Base-by-base conservation (phyloP, 2,329 filamentous ascomycete genomes). In the Botrytis squamosa region DNA sequence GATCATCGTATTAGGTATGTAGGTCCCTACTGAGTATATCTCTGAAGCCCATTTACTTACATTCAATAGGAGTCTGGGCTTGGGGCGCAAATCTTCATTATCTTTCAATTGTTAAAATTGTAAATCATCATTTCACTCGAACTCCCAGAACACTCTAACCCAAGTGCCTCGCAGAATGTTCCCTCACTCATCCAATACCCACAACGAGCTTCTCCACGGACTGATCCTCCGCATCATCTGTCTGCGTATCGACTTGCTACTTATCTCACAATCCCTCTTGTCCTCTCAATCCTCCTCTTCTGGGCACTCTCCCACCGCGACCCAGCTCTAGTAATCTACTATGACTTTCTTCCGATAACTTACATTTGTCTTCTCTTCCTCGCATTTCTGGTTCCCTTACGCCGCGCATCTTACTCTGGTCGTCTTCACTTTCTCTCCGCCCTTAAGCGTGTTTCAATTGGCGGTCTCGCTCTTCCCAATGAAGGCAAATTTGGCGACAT, bases 401-500 rank as follows among this genome's bases (percentile, higher is more conserved):
- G 91, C 57, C 88, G 89, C 73, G 84, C 91, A 74, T 92, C 92
- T 22, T 87, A 90, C 78, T 85, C 87, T 59, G 95, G 95, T 3
- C 91, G 95, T 60, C 87, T 88, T 70, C 90, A 94, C 1, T 92
- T 97, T 62, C 88, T 97, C 65, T 84, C 88, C 18, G 95, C 90
- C 0, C 85, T 98, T 63, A 90, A 90, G 75, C 91, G 96, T 73
- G 90, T 98, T 75, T 89, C 89, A 78, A 85, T 98, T 62, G 96
- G 96, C 38, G 95, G 95, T 0, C 87, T 99, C 38, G 95, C 96
- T 22, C 91, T 95, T 82, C 86, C 93, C 0, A 89, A 93, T 78
- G 93, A 98, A 82, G 94, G 95, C 72, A 97, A 97, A 81, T 98
- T 98, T 80, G 95, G 94, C 73, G 96, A 99, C 81, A 92, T 98